A percentile compares a stretch with the other conserved stretches of the same genome.
phyloP scores from a whole-genome alignment of 352 stramenopile species.

The Phytophthora syringae region DNA sequence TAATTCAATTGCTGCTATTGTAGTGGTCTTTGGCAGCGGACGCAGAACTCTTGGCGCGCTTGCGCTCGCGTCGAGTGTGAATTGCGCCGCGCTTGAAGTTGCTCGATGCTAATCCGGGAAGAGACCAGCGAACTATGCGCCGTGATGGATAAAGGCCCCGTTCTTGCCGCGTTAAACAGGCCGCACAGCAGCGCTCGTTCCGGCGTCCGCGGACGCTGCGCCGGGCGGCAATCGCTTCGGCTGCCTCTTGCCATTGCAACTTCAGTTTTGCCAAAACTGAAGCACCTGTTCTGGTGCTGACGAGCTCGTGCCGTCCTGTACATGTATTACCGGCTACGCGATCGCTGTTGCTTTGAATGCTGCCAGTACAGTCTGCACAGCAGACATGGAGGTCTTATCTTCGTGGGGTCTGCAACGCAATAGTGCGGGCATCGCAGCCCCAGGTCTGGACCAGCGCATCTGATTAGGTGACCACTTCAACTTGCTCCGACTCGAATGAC shows the following conservation, averaged over 20 bases:
- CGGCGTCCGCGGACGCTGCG: constrained; percentile 15
- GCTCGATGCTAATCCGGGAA: not conserved
- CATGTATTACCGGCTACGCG: no score
- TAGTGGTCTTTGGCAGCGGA: not conserved
- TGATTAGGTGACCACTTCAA: constrained; percentile 20
- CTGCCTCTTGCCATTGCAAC: no score
- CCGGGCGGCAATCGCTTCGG: no score
- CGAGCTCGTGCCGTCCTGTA: no score
- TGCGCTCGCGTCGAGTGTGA: not conserved
- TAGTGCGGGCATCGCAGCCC: constrained; percentile 4
- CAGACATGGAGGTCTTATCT: constrained; percentile 21
- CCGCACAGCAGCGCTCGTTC: constrained; percentile 1
- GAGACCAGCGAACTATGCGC: constrained; percentile 23
- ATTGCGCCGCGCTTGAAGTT: constrained; percentile 14
- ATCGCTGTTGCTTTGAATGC: no score
- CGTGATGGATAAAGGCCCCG: constrained; percentile 28
- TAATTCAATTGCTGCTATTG: not conserved
- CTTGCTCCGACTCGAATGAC: constrained; percentile 10
- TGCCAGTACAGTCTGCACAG: not conserved
- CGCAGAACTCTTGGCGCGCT: not conserved
- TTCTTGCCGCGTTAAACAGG: constrained; percentile 18
- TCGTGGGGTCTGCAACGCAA: not conserved
- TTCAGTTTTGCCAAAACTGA: no score
- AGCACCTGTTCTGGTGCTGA: no score
- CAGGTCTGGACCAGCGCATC: constrained; percentile 1